These are phyloP conservation scores for Nemania serpens DNA, from an alignment of 2,329 filamentous ascomycete species.

Conservation along the genomic window DNA sequence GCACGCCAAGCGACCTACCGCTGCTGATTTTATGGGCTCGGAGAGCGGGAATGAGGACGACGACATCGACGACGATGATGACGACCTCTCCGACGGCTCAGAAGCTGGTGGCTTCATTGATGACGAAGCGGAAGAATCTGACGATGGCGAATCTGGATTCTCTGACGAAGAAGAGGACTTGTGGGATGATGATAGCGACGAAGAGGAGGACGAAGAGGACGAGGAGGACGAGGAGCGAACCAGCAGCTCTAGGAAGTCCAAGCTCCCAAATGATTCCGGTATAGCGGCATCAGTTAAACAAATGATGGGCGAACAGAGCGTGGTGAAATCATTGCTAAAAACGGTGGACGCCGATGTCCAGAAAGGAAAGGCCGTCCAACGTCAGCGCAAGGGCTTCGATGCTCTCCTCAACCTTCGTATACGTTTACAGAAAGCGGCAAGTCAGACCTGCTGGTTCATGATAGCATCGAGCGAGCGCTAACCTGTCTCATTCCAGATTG, in stretches of 20 bases:
- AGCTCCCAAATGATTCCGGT: slow-evolving; percentile 40
- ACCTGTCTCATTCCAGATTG: slow-evolving; percentile 49
- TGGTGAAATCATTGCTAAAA: slow-evolving; percentile 64
- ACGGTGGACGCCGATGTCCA: slow-evolving; percentile 76
- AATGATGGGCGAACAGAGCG: slow-evolving; percentile 70
- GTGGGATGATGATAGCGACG: slow-evolving; percentile 13
- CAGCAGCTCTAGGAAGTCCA: slow-evolving; percentile 39
- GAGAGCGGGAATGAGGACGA: slow-evolving; percentile 42
- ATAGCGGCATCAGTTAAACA: slow-evolving; percentile 66
- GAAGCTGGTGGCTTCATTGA: slow-evolving; percentile 23
- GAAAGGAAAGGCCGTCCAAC: slow-evolving; percentile 85
- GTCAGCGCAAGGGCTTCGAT: slow-evolving; percentile 85
- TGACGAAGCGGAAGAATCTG: slow-evolving; percentile 29
- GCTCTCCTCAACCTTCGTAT: slow-evolving; percentile 88
- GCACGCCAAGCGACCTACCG: slow-evolving; percentile 51
- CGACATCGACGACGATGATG: slow-evolving; percentile 34
- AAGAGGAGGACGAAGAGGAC: slow-evolving; percentile 30
- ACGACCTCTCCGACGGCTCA: slow-evolving; percentile 25
- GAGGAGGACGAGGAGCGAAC: slow-evolving; percentile 41
- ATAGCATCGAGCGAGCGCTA: neutral
- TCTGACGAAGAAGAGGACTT: slow-evolving; percentile 16
- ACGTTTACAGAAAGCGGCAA: slow-evolving; percentile 80
- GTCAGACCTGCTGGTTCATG: neutral
- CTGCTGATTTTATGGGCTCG: slow-evolving; percentile 61
- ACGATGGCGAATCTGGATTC: slow-evolving; percentile 12